Evolutionary conservation across 768 basidiomycete species (phyloP).

Genomic region (Sarcomyxa edulis): DNA sequence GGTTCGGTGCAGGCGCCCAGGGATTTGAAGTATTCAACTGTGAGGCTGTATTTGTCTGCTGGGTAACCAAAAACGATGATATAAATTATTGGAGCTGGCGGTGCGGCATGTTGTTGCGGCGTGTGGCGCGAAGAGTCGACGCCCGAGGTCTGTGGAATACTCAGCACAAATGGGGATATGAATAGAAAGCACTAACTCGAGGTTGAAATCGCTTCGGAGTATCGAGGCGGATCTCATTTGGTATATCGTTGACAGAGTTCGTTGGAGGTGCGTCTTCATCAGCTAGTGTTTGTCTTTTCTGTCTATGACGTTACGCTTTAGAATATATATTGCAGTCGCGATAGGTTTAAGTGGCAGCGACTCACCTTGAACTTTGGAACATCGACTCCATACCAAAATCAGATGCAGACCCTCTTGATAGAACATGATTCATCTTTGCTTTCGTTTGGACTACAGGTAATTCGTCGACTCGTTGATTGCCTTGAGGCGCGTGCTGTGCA

Average conservation of each 20-base stretch:
- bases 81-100: constrained; percentile 42
- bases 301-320: constrained; percentile 24
- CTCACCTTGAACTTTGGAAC: constrained; percentile 69
- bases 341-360: constrained; percentile 8
- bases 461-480: constrained; percentile 64
- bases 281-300: constrained; percentile 49
- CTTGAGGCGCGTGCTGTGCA: constrained; percentile 41
- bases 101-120: too few species aligned
- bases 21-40: constrained; percentile 70
- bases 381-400: constrained; percentile 84
- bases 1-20: constrained; percentile 68
- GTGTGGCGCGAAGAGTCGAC: too few species aligned
- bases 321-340: constrained; percentile 6
- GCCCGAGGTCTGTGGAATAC: too few species aligned
- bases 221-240: constrained; percentile 48
- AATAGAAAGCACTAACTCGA: constrained; percentile 29
- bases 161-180: constrained; percentile 4
- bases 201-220: constrained; percentile 37
- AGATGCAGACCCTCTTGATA: constrained; percentile 56
- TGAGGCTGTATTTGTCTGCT: constrained; percentile 65
- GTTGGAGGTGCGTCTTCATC: constrained; percentile 83
- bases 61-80: constrained; percentile 90
- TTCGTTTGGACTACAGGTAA: constrained; percentile 74
- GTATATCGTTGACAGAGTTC: constrained; percentile 70
- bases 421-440: constrained; percentile 70